Evolutionary conservation across 2,329 filamentous ascomycete genomes (phyloP).

Genomic region (Neophaeococcomyces aloes): DNA sequence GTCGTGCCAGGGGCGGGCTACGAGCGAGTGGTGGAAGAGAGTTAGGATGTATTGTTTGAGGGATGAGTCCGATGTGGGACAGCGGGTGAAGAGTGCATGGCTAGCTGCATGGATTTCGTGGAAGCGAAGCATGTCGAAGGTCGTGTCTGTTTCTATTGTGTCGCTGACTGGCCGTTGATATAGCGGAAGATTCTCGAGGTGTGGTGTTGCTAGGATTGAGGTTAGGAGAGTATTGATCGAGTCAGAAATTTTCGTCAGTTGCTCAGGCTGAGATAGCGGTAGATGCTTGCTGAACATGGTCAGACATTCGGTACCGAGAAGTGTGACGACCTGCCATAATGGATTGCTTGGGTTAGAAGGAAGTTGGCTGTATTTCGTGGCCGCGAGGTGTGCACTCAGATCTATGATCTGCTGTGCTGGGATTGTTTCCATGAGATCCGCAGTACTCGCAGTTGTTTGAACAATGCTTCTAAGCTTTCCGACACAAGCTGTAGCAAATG

Average conservation of each 20-base stretch:
- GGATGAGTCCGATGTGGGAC: constrained; percentile 51
- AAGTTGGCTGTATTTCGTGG: constrained; percentile 69
- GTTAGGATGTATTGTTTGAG: constrained; percentile 61
- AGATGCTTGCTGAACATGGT: constrained; percentile 28
- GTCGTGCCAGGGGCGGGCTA: constrained; percentile 58
- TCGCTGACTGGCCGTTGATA: constrained; percentile 1
- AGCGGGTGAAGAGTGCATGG: constrained; percentile 42
- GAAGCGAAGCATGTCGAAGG: constrained; percentile 66
- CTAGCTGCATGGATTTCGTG: constrained; percentile 32
- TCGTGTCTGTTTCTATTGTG: constrained; percentile 56
- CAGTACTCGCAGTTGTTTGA: constrained; percentile 9
- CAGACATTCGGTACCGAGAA: constrained; percentile 54
- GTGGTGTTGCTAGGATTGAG: constrained; percentile 54
- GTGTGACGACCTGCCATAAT: constrained; percentile 73
- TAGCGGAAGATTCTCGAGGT: constrained; percentile 1
- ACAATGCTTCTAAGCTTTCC: constrained; percentile 12
- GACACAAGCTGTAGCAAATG: constrained; percentile 49
- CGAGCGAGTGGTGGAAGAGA: constrained; percentile 71
- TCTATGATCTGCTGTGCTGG: constrained; percentile 45
- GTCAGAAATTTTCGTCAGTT: constrained; percentile 6
- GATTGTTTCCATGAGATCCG: constrained; percentile 8
- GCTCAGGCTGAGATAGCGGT: not conserved
- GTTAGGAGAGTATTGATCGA: constrained; percentile 53
- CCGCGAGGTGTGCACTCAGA: constrained; percentile 59
- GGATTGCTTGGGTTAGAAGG: constrained; percentile 58